Evolutionary conservation across 768 basidiomycete genomes (phyloP).

Genomic region (Amanita fuliginea): DNA sequence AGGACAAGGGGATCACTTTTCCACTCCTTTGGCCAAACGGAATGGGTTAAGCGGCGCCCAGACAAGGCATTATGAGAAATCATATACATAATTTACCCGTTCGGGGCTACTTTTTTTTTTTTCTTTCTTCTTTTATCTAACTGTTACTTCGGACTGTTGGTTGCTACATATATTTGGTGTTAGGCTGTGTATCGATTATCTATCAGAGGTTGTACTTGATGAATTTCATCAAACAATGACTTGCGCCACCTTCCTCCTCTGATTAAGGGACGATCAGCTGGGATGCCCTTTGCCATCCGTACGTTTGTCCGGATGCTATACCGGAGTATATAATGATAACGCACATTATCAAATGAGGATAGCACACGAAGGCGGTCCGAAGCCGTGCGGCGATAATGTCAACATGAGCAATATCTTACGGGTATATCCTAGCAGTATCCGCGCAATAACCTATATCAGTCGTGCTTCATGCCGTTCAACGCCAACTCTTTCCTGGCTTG

Average conservation of each 20-base stretch:
- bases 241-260: too few relatives aligned
- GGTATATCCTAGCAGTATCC: neutral
- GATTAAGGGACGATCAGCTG: too few relatives aligned
- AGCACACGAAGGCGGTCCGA: too few relatives aligned
- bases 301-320: too few relatives aligned
- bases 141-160: neutral
- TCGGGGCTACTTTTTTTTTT: neutral
- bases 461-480: neutral
- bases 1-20: neutral
- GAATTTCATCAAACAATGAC: neutral
- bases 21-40: neutral
- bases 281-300: too few relatives aligned
- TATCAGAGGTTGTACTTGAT: neutral
- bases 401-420: neutral
- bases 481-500: slow-evolving; percentile 14
- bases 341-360: too few relatives aligned
- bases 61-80: neutral
- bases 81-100: neutral
- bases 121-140: neutral
- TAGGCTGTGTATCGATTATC: neutral
- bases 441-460: neutral
- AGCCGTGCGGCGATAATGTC: too few relatives aligned
- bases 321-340: too few relatives aligned
- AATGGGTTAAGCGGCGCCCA: neutral
- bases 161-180: too few relatives aligned